phyloP scores from a whole-genome alignment of 2,329 filamentous ascomycete species.

The Sporothrix inflata region DNA sequence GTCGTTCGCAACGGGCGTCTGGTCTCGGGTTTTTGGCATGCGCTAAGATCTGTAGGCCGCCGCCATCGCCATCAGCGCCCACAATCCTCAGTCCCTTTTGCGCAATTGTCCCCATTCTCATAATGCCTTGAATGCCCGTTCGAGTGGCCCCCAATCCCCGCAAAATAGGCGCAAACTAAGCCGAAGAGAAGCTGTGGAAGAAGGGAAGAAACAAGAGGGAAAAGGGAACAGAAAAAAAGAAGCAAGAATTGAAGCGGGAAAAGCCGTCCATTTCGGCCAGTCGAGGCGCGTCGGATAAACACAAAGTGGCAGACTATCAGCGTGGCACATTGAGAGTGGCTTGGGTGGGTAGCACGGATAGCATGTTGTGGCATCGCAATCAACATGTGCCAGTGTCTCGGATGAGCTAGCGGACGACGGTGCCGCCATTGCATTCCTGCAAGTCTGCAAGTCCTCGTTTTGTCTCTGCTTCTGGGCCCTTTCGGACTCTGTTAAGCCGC shows the following conservation, averaged over 20 bases:
- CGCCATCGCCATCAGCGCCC: not conserved
- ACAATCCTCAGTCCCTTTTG: not conserved
- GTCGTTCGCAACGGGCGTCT: not conserved
- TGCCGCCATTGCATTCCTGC: not conserved
- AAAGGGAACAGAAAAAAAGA: not conserved
- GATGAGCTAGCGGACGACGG: not conserved
- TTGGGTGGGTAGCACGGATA: not conserved
- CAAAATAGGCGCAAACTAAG: conserved; percentile 10
- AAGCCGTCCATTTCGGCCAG: not conserved
- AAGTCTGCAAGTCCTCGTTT: not conserved
- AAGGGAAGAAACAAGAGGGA: not conserved
- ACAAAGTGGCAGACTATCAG: not conserved
- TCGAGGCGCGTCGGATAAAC: not conserved
- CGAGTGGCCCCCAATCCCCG: not conserved
- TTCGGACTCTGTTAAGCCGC: not conserved
- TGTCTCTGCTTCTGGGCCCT: not conserved
- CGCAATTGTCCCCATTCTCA: not conserved
- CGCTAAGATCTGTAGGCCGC: not conserved
- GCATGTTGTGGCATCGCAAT: not conserved
- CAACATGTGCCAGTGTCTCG: not conserved
- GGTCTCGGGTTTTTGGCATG: conserved; percentile 1
- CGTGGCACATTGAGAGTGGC: not conserved
- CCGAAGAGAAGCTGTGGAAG: not conserved
- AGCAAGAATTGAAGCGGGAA: not conserved
- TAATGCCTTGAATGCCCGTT: conserved; percentile 15